phyloP scores from a whole-genome alignment of 441 rosid genomes.

The Gossypium armourianum region DNA sequence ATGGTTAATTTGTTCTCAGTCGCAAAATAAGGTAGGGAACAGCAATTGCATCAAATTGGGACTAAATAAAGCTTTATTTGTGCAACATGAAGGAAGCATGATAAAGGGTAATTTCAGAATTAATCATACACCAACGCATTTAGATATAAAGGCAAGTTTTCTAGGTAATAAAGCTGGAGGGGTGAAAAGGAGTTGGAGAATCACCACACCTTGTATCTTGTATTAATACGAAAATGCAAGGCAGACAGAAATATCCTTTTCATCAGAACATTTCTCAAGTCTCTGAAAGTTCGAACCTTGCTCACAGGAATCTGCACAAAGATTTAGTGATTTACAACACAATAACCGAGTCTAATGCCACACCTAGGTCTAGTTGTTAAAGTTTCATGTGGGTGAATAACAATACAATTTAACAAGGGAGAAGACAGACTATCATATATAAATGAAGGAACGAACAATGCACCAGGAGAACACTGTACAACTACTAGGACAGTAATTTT shows the following conservation, averaged over 20 bases:
- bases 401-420: background rate
- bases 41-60: background rate
- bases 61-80: background rate
- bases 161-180: background rate
- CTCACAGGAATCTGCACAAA: conserved; percentile 79
- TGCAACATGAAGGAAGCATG: background rate
- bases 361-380: background rate
- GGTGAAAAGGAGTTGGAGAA: background rate
- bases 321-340: conserved; percentile 19
- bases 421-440: background rate
- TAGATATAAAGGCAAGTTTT: background rate
- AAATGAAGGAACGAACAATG: background rate
- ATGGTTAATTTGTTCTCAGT: background rate
- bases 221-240: conserved; percentile 90
- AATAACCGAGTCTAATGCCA: conserved; percentile 12
- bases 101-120: conserved; percentile 10
- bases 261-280: conserved; percentile 89
- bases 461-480: background rate
- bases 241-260: conserved; percentile 98
- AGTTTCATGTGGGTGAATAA: background rate
- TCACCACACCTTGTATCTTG: conserved; percentile 81
- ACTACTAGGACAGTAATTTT: background rate
- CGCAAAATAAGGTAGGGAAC: background rate
- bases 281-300: conserved; percentile 77
- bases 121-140: conserved; percentile 4